Conservation (phyloP, 2,329 filamentous ascomycete genomes). For the Clonostachys sp. region DNA sequence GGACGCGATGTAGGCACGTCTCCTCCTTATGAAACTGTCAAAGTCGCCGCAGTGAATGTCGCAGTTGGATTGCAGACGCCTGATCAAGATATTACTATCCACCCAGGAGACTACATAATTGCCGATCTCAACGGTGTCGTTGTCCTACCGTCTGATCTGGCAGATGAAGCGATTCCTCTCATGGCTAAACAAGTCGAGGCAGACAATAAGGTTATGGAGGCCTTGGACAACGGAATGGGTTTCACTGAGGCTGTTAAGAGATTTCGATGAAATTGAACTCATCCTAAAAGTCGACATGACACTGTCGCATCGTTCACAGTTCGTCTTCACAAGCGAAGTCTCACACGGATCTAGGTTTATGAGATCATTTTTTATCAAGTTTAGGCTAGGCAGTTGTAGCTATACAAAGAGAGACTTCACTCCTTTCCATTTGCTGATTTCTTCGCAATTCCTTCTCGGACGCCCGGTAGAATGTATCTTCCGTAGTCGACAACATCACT, state of each 20-base stretch:
- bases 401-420: too few relatives aligned
- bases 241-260: slow-evolving; percentile 37
- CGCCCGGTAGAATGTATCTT: slow-evolving; percentile 45
- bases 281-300: too few relatives aligned
- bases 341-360: too few relatives aligned
- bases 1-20: slow-evolving; percentile 37
- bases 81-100: slow-evolving; percentile 28
- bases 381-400: too few relatives aligned
- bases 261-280: slow-evolving; percentile 12
- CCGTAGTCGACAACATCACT: slow-evolving; percentile 58
- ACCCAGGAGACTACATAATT: slow-evolving; percentile 37
- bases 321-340: too few relatives aligned
- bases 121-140: slow-evolving; percentile 41
- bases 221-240: slow-evolving; percentile 32
- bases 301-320: too few relatives aligned
- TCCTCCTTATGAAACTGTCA: slow-evolving; percentile 33
- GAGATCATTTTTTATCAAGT: too few relatives aligned
- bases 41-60: slow-evolving; percentile 35
- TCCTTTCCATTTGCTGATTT: slow-evolving; percentile 2
- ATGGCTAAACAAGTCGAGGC: slow-evolving; percentile 17
- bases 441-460: slow-evolving; percentile 29
- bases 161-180: slow-evolving; percentile 29
- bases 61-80: slow-evolving; percentile 28
- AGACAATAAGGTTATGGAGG: slow-evolving; percentile 33
- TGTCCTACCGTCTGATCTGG: slow-evolving; percentile 29